A percentile compares a stretch with the other conserved stretches of the same genome.
Evolutionary conservation across 805 yeast species (phyloP).

Genomic region (Komagataella ulmi): DNA sequence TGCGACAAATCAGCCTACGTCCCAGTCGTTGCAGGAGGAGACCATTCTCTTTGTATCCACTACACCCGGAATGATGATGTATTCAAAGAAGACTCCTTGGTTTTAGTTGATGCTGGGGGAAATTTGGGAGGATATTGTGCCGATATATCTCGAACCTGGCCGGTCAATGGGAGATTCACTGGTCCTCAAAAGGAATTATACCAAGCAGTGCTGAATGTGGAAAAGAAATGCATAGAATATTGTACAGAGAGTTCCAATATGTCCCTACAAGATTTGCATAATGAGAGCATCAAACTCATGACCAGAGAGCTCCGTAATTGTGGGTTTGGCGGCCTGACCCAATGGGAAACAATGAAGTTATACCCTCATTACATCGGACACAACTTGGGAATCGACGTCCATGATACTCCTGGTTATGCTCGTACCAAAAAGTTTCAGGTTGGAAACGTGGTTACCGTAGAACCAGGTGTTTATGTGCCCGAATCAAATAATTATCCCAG

Average conservation of each 20-base stretch:
- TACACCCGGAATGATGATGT: constrained; percentile 87
- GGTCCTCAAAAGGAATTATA: constrained; percentile 77
- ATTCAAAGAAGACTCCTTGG: constrained; percentile 65
- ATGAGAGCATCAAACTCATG: constrained; percentile 45
- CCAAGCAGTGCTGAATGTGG: constrained; percentile 76
- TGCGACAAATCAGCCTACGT: constrained; percentile 84
- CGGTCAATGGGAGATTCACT: constrained; percentile 62
- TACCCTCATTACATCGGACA: constrained; percentile 97
- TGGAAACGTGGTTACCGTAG: constrained; percentile 86
- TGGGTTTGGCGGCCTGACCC: constrained; percentile 46
- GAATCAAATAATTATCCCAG: constrained; percentile 58
- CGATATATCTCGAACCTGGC: constrained; percentile 96
- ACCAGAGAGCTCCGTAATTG: constrained; percentile 53
- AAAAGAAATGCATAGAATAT: constrained; percentile 59
- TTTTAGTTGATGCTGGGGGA: constrained; percentile 93
- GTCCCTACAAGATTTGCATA: constrained; percentile 67
- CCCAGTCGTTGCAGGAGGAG: constrained; percentile 94
- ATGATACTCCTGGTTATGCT: constrained; percentile 60
- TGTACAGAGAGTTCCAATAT: constrained; percentile 41
- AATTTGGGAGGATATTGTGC: constrained; percentile 88
- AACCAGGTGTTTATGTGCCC: constrained; percentile 93
- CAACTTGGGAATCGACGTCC: constrained; percentile 85
- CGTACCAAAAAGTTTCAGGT: constrained; percentile 36
- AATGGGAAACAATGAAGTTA: constrained; percentile 39
- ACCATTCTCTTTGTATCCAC: constrained; percentile 82